Evolutionary conservation across 2,329 filamentous ascomycete species (phyloP).

Genomic region (Trematosphaeria pertusa): DNA sequence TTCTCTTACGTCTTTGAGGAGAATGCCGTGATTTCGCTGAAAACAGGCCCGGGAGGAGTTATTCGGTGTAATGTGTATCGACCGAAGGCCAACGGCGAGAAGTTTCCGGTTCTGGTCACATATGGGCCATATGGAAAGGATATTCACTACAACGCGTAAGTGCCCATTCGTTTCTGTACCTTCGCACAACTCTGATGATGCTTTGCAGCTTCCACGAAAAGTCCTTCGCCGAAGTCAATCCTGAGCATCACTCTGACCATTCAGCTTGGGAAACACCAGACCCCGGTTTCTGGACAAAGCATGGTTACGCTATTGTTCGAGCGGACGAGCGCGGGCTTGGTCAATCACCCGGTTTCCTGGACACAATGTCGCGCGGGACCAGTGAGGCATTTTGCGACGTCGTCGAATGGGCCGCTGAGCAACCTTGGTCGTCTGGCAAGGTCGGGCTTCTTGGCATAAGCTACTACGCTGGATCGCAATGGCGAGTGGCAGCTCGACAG

Average conservation of each 20-base stretch:
- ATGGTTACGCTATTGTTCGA: conserved; percentile 49
- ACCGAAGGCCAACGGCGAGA: conserved; percentile 47
- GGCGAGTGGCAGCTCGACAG: conserved; percentile 60
- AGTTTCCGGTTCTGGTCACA: conserved; percentile 69
- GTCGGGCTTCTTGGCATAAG: conserved; percentile 60
- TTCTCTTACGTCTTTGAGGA: conserved; percentile 59
- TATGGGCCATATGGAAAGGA: conserved; percentile 80
- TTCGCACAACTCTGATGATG: conserved; percentile 2
- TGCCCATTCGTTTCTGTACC: neutral
- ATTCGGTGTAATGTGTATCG: conserved; percentile 61
- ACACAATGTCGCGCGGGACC: conserved; percentile 61
- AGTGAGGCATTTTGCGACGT: conserved; percentile 61
- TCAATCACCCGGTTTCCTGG: conserved; percentile 59
- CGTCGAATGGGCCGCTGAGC: conserved; percentile 60
- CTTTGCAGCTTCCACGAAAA: conserved; percentile 55
- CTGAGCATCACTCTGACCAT: conserved; percentile 46
- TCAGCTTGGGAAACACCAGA: conserved; percentile 56
- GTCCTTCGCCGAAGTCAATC: conserved; percentile 53
- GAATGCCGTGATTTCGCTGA: conserved; percentile 57
- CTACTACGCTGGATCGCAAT: conserved; percentile 63
- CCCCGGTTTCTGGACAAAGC: conserved; percentile 48
- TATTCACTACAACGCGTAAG: conserved; percentile 65
- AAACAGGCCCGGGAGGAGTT: conserved; percentile 46
- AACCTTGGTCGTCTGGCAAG: conserved; percentile 59
- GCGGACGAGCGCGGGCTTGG: conserved; percentile 61